phyloP scores from a whole-genome alignment of 2,329 filamentous ascomycete genomes.

The Aspergillus novofumigatus region DNA sequence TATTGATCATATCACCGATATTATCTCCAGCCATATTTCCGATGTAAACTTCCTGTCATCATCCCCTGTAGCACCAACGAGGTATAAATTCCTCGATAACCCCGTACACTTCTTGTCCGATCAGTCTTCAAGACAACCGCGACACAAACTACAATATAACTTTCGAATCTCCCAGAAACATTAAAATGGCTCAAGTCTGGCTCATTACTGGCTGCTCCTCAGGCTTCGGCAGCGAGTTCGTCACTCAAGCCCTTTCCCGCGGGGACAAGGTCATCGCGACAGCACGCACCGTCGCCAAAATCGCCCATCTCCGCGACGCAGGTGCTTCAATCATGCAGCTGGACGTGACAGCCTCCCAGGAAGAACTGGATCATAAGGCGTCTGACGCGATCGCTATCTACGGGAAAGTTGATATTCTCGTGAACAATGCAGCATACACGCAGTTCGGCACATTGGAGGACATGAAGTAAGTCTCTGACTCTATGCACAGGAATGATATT shows the following conservation, averaged over 20 bases:
- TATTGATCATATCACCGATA: neutral
- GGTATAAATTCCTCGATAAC: neutral
- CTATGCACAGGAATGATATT: neutral
- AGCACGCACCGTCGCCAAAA: constrained; percentile 24
- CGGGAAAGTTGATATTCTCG: constrained; percentile 30
- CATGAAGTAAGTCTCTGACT: neutral
- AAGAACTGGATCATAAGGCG: constrained; percentile 15
- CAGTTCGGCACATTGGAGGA: constrained; percentile 28
- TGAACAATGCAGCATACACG: constrained; percentile 33
- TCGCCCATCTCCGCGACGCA: constrained; percentile 21
- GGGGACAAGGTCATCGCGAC: constrained; percentile 36
- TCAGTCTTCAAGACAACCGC: neutral
- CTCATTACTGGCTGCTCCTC: constrained; percentile 34
- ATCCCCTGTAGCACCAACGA: neutral
- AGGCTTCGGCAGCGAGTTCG: constrained; percentile 30
- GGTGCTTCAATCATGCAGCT: constrained; percentile 23
- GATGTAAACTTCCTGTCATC: neutral
- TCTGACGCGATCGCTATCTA: constrained; percentile 15
- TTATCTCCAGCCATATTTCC: neutral
- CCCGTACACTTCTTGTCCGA: neutral
- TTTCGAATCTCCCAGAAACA: neutral
- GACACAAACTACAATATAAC: neutral
- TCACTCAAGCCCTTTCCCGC: constrained; percentile 20
- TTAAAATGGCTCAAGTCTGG: constrained; percentile 24
- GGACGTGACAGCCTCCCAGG: constrained; percentile 21